Evolutionary conservation across 1,284 basidiomycete species (phyloP).

Genomic region (Schizophyllum commune): DNA sequence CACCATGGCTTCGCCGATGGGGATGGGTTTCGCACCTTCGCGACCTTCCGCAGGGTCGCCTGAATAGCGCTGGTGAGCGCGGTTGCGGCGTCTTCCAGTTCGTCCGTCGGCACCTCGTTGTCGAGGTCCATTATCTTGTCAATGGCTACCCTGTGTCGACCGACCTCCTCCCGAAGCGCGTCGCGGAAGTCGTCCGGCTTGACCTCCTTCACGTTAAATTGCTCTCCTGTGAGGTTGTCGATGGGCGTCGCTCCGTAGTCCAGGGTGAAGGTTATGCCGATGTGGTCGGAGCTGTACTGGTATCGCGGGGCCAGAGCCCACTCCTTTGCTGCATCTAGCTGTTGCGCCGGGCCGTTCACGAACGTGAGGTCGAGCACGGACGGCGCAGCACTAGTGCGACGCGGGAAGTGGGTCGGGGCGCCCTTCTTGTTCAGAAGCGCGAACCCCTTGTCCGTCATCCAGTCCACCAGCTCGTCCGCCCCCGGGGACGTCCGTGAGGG

Average conservation of each 20-base stretch:
- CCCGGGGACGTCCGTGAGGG: too few species aligned
- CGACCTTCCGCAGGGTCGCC: conserved; percentile 3
- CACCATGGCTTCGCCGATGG: conserved; percentile 11
- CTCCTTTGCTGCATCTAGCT: conserved; percentile 9
- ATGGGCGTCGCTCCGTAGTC: conserved; percentile 7
- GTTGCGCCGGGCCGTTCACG: conserved; percentile 6
- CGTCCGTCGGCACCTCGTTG: background rate
- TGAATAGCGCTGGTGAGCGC: conserved; percentile 6
- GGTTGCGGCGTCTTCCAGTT: conserved; percentile 3
- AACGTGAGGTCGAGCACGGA: conserved; percentile 15
- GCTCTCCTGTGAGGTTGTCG: conserved; percentile 6
- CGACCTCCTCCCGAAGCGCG: too few species aligned
- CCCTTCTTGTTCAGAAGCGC: conserved; percentile 15
- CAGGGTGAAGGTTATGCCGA: conserved; percentile 8
- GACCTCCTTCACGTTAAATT: conserved; percentile 9
- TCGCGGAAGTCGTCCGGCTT: conserved; percentile 1
- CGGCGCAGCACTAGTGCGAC: background rate
- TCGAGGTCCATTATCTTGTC: background rate
- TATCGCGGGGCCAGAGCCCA: conserved; percentile 7
- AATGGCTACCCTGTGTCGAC: too few species aligned
- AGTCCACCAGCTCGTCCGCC: conserved; percentile 2
- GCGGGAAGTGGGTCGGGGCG: conserved; percentile 11
- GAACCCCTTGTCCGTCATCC: conserved; percentile 15
- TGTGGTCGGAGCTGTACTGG: conserved; percentile 14
- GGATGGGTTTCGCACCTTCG: conserved; percentile 1